Evolutionary conservation across 2,329 filamentous ascomycete species (phyloP).

Genomic region (Cryoendolithus antarcticus): DNA sequence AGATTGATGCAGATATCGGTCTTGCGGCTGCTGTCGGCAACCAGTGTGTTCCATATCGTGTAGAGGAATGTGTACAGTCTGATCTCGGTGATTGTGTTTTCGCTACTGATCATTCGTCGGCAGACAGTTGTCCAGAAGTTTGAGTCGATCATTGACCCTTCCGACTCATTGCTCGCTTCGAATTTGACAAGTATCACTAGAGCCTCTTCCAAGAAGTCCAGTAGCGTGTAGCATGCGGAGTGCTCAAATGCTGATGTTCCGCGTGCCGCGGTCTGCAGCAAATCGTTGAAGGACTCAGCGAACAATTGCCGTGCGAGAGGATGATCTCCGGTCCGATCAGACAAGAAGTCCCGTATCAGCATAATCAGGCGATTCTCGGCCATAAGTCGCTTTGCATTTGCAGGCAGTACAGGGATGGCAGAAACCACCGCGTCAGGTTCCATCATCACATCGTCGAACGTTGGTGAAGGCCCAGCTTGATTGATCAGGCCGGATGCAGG

Average conservation of each 20-base stretch:
- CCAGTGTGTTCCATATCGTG: slow-evolving; percentile 63
- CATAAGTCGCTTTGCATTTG: slow-evolving; percentile 67
- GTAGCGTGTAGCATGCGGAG: slow-evolving; percentile 75
- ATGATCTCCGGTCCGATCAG: slow-evolving; percentile 44
- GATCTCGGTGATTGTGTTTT: slow-evolving; percentile 84
- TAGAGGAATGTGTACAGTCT: slow-evolving; percentile 73
- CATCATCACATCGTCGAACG: slow-evolving; percentile 54
- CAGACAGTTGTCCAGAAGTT: slow-evolving; percentile 75
- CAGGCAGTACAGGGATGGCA: slow-evolving; percentile 48
- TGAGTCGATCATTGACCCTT: slow-evolving; percentile 54
- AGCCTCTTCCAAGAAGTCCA: slow-evolving; percentile 78
- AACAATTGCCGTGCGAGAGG: slow-evolving; percentile 54
- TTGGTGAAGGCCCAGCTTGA: slow-evolving; percentile 33
- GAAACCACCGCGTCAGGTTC: slow-evolving; percentile 56
- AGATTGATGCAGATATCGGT: slow-evolving; percentile 59
- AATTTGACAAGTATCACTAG: slow-evolving; percentile 56
- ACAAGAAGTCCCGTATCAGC: slow-evolving; percentile 68
- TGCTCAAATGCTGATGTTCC: slow-evolving; percentile 72
- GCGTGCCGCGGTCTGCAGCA: slow-evolving; percentile 63
- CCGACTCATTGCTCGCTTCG: slow-evolving; percentile 32
- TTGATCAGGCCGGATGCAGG: slow-evolving; percentile 1
- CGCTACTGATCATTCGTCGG: slow-evolving; percentile 64
- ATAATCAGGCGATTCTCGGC: slow-evolving; percentile 79
- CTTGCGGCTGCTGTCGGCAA: slow-evolving; percentile 54
- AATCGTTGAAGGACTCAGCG: slow-evolving; percentile 58